Conservation (phyloP, 768 basidiomycete species). For the Mrakia gelida region DNA sequence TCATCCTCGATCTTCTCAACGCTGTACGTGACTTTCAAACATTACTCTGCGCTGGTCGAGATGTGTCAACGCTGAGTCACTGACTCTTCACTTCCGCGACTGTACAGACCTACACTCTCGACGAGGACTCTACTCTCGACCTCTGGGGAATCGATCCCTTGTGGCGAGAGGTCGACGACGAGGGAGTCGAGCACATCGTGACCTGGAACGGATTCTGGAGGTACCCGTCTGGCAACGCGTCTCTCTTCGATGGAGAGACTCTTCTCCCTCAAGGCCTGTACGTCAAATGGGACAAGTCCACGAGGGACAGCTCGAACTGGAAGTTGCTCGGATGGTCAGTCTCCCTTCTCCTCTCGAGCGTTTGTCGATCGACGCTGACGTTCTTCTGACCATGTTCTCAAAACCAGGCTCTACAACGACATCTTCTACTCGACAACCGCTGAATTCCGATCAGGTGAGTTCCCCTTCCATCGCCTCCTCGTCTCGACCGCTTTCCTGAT, state of each 20-base stretch:
- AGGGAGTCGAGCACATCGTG: slow-evolving; percentile 35
- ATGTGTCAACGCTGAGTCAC: too few relatives aligned
- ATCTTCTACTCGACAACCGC: slow-evolving; percentile 35
- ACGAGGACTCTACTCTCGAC: slow-evolving; percentile 25
- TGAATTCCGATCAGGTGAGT: slow-evolving; percentile 36
- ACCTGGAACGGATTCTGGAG: slow-evolving; percentile 37
- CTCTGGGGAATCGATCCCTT: slow-evolving; percentile 42
- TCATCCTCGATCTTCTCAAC: slow-evolving; percentile 38
- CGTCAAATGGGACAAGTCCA: slow-evolving; percentile 39
- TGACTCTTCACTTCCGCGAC: too few relatives aligned
- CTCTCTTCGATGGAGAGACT: slow-evolving; percentile 42
- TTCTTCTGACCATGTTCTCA: neutral
- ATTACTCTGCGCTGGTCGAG: too few relatives aligned
- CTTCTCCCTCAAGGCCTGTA: slow-evolving; percentile 38
- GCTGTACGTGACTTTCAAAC: too few relatives aligned
- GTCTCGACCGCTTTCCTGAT: too few relatives aligned
- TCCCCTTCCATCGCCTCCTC: too few relatives aligned
- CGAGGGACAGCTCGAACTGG: slow-evolving; percentile 39
- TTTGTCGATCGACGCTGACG: too few relatives aligned
- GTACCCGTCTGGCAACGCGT: slow-evolving; percentile 25
- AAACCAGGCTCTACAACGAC: slow-evolving; percentile 49
- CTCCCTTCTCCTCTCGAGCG: neutral
- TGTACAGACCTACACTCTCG: slow-evolving; percentile 33
- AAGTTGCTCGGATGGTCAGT: slow-evolving; percentile 34
- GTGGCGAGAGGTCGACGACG: slow-evolving; percentile 37